These are phyloP conservation scores for Dryas integrifolia DNA, from an alignment of 331 rosid species.

Conservation along the genomic window DNA sequence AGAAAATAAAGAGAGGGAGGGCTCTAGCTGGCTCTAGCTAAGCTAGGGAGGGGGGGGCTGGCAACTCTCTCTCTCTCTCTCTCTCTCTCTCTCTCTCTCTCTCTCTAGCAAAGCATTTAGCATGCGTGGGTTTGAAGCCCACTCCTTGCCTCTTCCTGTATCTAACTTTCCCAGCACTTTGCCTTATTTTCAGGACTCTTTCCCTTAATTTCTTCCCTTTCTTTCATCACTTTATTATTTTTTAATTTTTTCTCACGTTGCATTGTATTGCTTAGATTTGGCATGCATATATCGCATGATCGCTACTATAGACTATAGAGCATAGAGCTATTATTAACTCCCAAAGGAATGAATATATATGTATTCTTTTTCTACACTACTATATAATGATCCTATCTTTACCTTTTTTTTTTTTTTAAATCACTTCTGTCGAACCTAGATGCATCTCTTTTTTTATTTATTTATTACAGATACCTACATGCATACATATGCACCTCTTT, in stretches of 20 bases:
- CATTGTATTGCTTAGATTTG: too few species aligned
- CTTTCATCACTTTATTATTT: not conserved
- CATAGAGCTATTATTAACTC: too few species aligned
- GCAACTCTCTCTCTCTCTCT: slow-evolving; percentile 31
- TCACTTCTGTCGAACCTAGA: too few species aligned
- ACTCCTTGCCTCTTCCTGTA: slow-evolving; percentile 55
- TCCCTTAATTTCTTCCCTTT: not conserved
- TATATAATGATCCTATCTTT: too few species aligned
- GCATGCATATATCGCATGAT: too few species aligned
- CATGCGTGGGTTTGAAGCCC: slow-evolving; percentile 65
- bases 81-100: slow-evolving; percentile 14
- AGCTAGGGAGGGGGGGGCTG: not conserved
- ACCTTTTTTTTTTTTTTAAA: too few species aligned
- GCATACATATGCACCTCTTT: too few species aligned
- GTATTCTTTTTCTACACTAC: too few species aligned
- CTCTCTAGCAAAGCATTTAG: slow-evolving; percentile 44
- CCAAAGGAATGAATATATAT: not conserved
- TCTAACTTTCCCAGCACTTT: slow-evolving; percentile 53
- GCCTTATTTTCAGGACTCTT: slow-evolving; percentile 48
- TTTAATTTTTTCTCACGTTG: too few species aligned
- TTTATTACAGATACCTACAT: too few species aligned
- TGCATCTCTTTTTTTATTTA: too few species aligned
- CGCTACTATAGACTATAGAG: too few species aligned
- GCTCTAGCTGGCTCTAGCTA: not conserved
- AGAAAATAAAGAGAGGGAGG: slow-evolving; percentile 6